phyloP scores from a whole-genome alignment of 164 flowering plant genomes.

The Magnolia kwangsiensis region DNA sequence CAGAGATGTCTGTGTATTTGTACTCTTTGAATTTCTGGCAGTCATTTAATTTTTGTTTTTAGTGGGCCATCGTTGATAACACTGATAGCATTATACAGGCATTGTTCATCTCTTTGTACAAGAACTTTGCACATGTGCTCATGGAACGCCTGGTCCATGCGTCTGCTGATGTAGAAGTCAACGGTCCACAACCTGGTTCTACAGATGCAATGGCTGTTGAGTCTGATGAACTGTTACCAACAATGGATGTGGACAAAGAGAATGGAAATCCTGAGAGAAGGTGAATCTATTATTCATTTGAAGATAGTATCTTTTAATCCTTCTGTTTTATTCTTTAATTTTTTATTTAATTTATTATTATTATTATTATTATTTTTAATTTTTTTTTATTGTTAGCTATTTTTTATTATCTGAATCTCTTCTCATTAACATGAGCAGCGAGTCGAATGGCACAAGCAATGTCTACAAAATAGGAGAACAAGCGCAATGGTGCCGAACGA shows the following conservation, averaged over 20 bases:
- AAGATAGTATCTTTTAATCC: neutral
- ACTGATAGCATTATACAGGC: slow-evolving; percentile 40
- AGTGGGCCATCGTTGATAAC: neutral
- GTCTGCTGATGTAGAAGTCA: slow-evolving; percentile 38
- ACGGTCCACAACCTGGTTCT: slow-evolving; percentile 33
- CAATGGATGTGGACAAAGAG: slow-evolving; percentile 76
- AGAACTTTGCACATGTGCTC: slow-evolving; percentile 62
- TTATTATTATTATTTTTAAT: too few relatives aligned
- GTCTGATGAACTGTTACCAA: slow-evolving; percentile 47
- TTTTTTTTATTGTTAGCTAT: neutral
- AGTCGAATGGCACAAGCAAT: slow-evolving; percentile 39
- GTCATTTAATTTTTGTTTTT: neutral
- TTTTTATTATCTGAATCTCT: neutral
- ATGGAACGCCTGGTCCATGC: slow-evolving; percentile 66
- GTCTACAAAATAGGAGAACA: slow-evolving; percentile 59
- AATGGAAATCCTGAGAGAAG: slow-evolving; percentile 46
- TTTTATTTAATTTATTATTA: too few relatives aligned
- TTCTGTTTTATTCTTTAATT: too few relatives aligned
- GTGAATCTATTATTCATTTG: slow-evolving; percentile 22
- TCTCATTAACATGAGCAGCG: slow-evolving; percentile 31
- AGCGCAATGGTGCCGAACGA: slow-evolving; percentile 85
- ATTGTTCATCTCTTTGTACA: slow-evolving; percentile 67
- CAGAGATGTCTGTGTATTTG: too few relatives aligned
- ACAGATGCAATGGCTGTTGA: slow-evolving; percentile 63
- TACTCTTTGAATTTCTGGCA: too few relatives aligned